These are phyloP conservation scores for Aspergillus sp. DNA, from an alignment of 2,329 filamentous ascomycete genomes.

Conservation along the genomic window DNA sequence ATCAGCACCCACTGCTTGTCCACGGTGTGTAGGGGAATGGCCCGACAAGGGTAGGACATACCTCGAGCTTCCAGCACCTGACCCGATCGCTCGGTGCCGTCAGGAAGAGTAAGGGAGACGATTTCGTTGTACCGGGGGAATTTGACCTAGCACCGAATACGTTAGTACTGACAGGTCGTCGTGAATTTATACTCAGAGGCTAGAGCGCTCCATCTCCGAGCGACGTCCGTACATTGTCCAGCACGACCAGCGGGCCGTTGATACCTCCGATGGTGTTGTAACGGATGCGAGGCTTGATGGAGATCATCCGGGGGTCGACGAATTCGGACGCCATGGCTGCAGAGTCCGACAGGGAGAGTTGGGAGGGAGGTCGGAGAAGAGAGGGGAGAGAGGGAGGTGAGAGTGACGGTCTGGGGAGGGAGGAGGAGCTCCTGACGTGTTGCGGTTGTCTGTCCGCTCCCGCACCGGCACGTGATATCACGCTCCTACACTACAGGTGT, in stretches of 20 bases:
- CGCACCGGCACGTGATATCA: conserved; percentile 7
- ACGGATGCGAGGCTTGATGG: conserved; percentile 69
- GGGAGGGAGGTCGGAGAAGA: no score
- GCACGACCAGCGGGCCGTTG: conserved; percentile 95
- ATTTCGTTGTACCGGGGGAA: conserved; percentile 97
- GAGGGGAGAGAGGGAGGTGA: no score
- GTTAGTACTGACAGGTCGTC: conserved; percentile 14
- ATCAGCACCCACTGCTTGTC: conserved; percentile 14
- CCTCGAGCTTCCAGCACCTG: conserved; percentile 98
- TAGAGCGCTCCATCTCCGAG: background rate
- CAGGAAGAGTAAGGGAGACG: conserved; percentile 88
- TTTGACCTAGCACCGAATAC: conserved; percentile 68
- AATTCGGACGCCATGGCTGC: conserved; percentile 24
- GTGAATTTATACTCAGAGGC: background rate
- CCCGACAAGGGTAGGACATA: conserved; percentile 38
- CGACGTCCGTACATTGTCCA: conserved; percentile 77
- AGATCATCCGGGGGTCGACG: conserved; percentile 46
- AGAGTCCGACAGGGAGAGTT: no score
- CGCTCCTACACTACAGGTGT: background rate
- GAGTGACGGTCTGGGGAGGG: no score
- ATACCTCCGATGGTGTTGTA: conserved; percentile 99
- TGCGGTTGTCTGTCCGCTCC: background rate
- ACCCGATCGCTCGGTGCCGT: conserved; percentile 89
- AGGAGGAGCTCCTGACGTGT: no score
- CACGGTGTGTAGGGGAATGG: background rate